Conservation (phyloP, 2,329 filamentous ascomycete species). For the Boeremia lycopersici region DNA sequence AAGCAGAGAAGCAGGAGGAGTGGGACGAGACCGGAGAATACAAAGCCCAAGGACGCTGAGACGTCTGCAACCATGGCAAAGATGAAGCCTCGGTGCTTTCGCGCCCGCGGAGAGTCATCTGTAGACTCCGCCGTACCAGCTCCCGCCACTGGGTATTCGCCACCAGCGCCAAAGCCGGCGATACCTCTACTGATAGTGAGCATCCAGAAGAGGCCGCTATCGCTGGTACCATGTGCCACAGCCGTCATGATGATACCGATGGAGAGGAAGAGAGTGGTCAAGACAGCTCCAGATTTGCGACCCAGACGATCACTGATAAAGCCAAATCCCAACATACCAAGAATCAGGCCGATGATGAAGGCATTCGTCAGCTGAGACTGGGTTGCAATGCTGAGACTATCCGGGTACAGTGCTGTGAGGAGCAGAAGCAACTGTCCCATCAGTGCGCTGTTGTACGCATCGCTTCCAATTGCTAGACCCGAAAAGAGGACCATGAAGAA, state of each 20-base stretch:
- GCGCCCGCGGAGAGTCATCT: conserved; percentile 54
- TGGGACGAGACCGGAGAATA: conserved; percentile 57
- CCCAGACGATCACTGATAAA: conserved; percentile 42
- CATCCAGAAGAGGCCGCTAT: conserved; percentile 50
- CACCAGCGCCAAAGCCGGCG: conserved; percentile 50
- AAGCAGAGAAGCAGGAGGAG: conserved; percentile 59
- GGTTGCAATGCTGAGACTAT: conserved; percentile 32
- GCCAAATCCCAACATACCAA: conserved; percentile 45
- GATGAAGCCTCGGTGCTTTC: conserved; percentile 60
- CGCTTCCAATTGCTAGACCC: conserved; percentile 43
- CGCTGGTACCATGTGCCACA: conserved; percentile 32
- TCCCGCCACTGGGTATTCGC: conserved; percentile 60
- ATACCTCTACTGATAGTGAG: conserved; percentile 53
- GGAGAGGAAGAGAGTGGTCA: conserved; percentile 41
- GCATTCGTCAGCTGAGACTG: conserved; percentile 43
- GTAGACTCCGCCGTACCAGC: conserved; percentile 60
- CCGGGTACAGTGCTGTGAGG: conserved; percentile 41
- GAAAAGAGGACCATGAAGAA: conserved; percentile 46
- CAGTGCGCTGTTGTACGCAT: conserved; percentile 46
- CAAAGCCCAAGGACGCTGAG: conserved; percentile 58
- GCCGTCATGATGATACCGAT: conserved; percentile 42
- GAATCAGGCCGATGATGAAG: conserved; percentile 44
- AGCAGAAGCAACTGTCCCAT: conserved; percentile 44
- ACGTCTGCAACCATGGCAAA: conserved; percentile 63
- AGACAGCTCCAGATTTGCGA: conserved; percentile 41